Evolutionary conservation across 2,329 filamentous ascomycete species (phyloP), one percentile per base, ranked within the genome.

Genomic region (Cyphellophora attinorum): DNA sequence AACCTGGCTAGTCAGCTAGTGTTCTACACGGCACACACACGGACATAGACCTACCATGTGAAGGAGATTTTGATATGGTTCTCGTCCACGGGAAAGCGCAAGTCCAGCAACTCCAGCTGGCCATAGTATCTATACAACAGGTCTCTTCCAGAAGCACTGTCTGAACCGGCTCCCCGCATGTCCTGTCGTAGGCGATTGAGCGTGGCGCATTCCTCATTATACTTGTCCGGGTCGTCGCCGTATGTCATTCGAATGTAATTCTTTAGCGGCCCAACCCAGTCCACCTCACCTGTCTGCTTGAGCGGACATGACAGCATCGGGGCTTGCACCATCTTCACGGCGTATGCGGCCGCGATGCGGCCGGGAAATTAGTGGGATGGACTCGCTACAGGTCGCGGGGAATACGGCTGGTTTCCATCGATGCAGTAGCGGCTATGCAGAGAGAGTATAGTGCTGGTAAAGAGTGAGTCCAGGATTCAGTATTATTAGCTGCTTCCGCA

Each of bases 1-100:
- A 93, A 96, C 86, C 86, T 94, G 53, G 3, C 29, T 23, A 32
- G 27, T 14, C 27, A 27, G 19, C 33, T 27, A 23, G n/a, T 43
- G 42, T 15, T 29, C 25, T 21, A 33, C 18, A 18, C 12, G 29
- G n/a, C 14, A 11, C 2, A 30, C n/a, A n/a, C n/a, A n/a, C n/a
- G 28, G 11, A 12, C 11, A 27, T 5, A 19, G 12, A 41, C 13
- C 64, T 74, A 94, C 91, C 91, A 98, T 46, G 89, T 96, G 57
- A 98, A 98, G 5, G 84, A 85, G 52, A 98, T 94, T 65, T 96
- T 96, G 65, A 98, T 96, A 56, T 98, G 89, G 54, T 94, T 91
- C 65, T 98, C 91, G 51, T 98, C 91, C 29, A 98, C 86, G 0
- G 93, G 93, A 55, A 98, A 98, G 41, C 91, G 74, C 52, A 98